phyloP scores from a whole-genome alignment of 164 flowering plant genomes.

The Litsea cubeba region DNA sequence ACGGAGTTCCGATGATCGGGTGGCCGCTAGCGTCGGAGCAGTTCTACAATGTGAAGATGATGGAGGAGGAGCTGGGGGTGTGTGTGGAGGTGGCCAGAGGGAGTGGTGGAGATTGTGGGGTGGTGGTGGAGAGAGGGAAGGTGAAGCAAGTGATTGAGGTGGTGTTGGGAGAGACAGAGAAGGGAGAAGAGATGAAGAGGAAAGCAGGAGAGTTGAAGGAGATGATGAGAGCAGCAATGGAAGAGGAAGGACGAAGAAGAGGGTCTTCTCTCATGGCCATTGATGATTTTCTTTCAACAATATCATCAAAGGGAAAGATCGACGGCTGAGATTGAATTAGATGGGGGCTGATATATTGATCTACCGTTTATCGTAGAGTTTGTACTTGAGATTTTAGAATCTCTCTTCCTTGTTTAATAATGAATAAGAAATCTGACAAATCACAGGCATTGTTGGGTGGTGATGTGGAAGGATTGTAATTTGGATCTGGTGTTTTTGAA shows the following conservation, averaged over 20 bases:
- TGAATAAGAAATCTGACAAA: too few species aligned
- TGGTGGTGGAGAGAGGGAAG: background rate
- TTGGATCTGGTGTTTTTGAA: too few species aligned
- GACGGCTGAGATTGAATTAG: too few species aligned
- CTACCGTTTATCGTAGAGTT: too few species aligned
- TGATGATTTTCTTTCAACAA: background rate
- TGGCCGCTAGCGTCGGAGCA: constrained; percentile 24
- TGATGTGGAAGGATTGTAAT: too few species aligned
- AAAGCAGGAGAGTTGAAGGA: background rate
- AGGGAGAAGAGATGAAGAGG: constrained; percentile 11
- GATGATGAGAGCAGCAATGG: constrained; percentile 6
- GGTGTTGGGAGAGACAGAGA: constrained; percentile 12
- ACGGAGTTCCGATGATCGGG: constrained; percentile 17
- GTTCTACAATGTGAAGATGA: constrained; percentile 17
- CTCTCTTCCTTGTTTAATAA: too few species aligned
- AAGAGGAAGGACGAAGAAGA: background rate
- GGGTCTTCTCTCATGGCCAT: background rate
- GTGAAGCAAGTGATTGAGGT: constrained; percentile 3
- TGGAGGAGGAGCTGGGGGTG: constrained; percentile 21
- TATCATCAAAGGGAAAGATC: background rate
- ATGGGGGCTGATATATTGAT: too few species aligned
- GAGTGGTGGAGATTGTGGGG: background rate
- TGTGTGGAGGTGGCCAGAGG: constrained; percentile 21
- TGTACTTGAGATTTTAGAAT: too few species aligned
- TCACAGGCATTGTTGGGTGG: too few species aligned